Conservation (phyloP, 176 grass and related monocot species). For the Aegilops longissima region DNA sequence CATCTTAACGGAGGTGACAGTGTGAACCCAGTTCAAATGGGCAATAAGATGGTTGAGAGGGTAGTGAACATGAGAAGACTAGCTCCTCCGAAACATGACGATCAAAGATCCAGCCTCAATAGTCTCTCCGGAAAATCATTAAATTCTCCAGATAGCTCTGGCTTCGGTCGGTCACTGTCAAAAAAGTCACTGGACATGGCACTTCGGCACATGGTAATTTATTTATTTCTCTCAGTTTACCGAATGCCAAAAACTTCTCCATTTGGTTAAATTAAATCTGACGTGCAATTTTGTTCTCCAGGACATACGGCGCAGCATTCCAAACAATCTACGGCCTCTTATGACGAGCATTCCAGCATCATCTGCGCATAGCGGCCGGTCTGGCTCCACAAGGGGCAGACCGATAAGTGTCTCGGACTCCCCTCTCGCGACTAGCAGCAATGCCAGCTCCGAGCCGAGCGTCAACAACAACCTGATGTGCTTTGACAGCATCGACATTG, state of each 20-base stretch:
- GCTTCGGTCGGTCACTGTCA: conserved; percentile 84
- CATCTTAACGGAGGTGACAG: conserved; percentile 54
- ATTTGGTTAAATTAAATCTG: conserved; percentile 23
- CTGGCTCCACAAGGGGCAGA: conserved; percentile 71
- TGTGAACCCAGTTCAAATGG: conserved; percentile 80
- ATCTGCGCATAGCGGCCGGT: conserved; percentile 78
- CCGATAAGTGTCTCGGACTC: conserved; percentile 68
- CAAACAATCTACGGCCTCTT: conserved; percentile 80
- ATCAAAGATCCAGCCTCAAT: conserved; percentile 55
- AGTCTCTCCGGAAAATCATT: conserved; percentile 64
- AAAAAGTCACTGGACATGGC: conserved; percentile 99
- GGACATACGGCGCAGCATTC: conserved; percentile 93
- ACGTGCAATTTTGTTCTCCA: conserved; percentile 29
- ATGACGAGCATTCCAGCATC: conserved; percentile 93
- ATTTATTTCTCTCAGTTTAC: conserved; percentile 9
- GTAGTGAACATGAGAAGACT: conserved; percentile 95
- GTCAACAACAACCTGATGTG: conserved; percentile 84
- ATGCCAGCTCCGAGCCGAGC: conserved; percentile 84
- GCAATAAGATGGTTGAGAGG: conserved; percentile 95
- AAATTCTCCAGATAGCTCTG: conserved; percentile 75
- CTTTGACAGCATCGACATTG: conserved; percentile 70
- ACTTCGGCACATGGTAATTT: conserved; percentile 89
- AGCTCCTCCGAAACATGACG: conserved; percentile 81
- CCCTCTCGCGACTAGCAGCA: conserved; percentile 91
- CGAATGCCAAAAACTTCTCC: neutral